A percentile compares a stretch with the other conserved stretches of the same genome.
These are phyloP conservation scores for Goffeauzyma gilvescens DNA, from an alignment of 768 basidiomycete genomes.

Conservation along the genomic window DNA sequence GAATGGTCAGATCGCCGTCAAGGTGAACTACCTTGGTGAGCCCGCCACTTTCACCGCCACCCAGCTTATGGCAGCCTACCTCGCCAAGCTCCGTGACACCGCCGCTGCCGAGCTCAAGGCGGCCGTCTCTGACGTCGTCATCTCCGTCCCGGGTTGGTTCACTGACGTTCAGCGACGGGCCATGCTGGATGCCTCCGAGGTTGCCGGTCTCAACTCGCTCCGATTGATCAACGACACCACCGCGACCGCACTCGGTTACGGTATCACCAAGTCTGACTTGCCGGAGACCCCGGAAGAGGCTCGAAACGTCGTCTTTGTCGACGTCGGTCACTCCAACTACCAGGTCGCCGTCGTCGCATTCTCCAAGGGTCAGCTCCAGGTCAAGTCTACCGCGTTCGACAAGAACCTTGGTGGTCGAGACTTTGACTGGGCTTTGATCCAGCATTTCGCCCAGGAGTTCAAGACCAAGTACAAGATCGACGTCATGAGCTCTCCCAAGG, in stretches of 20 bases:
- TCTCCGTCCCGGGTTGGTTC: slow-evolving; percentile 93
- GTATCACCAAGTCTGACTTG: slow-evolving; percentile 94
- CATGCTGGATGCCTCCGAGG: slow-evolving; percentile 66
- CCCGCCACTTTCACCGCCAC: slow-evolving; percentile 59
- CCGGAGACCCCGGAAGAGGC: slow-evolving; percentile 59
- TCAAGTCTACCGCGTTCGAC: slow-evolving; percentile 79
- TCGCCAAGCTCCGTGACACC: slow-evolving; percentile 77
- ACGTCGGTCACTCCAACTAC: slow-evolving; percentile 82
- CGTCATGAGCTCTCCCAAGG: slow-evolving; percentile 75
- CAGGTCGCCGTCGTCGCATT: slow-evolving; percentile 76
- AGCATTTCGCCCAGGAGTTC: slow-evolving; percentile 81
- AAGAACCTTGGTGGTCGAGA: slow-evolving; percentile 88
- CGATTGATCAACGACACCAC: slow-evolving; percentile 95
- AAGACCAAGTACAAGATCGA: slow-evolving; percentile 96
- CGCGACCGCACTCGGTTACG: slow-evolving; percentile 87
- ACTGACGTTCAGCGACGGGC: slow-evolving; percentile 84
- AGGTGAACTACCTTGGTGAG: slow-evolving; percentile 81
- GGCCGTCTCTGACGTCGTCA: slow-evolving; percentile 73
- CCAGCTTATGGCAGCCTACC: slow-evolving; percentile 76
- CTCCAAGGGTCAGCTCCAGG: slow-evolving; percentile 73
- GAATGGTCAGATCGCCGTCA: slow-evolving; percentile 59
- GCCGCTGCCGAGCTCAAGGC: slow-evolving; percentile 67
- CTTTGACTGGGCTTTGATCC: slow-evolving; percentile 75
- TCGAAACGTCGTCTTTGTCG: slow-evolving; percentile 77
- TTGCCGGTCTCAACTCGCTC: slow-evolving; percentile 75